Conservation (phyloP, 176 grass and related monocot genomes). For the Phoenix dactylifera region DNA sequence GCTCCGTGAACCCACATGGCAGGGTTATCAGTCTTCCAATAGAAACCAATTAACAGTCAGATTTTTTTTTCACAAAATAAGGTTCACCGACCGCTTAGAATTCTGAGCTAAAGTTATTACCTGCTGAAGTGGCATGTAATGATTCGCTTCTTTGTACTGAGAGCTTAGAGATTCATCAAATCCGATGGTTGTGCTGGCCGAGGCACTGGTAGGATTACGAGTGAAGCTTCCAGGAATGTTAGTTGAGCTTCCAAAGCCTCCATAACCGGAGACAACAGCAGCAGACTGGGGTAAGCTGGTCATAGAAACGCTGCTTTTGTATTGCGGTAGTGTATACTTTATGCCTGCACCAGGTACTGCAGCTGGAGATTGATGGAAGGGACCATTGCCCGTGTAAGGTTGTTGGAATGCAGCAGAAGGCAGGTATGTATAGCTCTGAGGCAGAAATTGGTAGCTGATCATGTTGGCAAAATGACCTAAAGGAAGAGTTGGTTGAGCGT, state of each 20-base stretch:
- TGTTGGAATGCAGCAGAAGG: slow-evolving; percentile 73
- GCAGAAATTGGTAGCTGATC: slow-evolving; percentile 79
- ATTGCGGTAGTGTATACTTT: slow-evolving; percentile 80
- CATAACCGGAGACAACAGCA: slow-evolving; percentile 63
- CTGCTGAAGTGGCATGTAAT: slow-evolving; percentile 89
- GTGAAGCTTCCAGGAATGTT: slow-evolving; percentile 59
- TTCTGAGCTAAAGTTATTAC: slow-evolving; percentile 18
- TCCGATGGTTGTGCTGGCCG: slow-evolving; percentile 52
- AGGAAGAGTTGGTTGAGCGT: slow-evolving; percentile 81
- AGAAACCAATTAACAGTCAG: background rate
- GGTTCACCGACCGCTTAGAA: too few relatives aligned
- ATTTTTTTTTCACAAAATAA: too few relatives aligned
- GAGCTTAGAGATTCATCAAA: slow-evolving; percentile 75
- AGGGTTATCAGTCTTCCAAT: slow-evolving; percentile 58
- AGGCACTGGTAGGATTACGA: slow-evolving; percentile 49
- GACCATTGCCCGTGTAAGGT: slow-evolving; percentile 68
- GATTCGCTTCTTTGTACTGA: slow-evolving; percentile 77
- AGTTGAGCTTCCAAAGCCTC: slow-evolving; percentile 65
- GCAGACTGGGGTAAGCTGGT: slow-evolving; percentile 61
- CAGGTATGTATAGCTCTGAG: slow-evolving; percentile 80
- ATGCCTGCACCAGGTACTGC: slow-evolving; percentile 60
- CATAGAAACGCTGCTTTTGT: slow-evolving; percentile 62
- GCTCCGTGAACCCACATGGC: slow-evolving; percentile 80
- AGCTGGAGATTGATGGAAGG: slow-evolving; percentile 70
- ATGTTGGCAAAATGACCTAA: slow-evolving; percentile 68